Evolutionary conservation across 768 basidiomycete genomes (phyloP), one percentile per base, ranked within the genome.

Genomic region (Termitomyces sp.): DNA sequence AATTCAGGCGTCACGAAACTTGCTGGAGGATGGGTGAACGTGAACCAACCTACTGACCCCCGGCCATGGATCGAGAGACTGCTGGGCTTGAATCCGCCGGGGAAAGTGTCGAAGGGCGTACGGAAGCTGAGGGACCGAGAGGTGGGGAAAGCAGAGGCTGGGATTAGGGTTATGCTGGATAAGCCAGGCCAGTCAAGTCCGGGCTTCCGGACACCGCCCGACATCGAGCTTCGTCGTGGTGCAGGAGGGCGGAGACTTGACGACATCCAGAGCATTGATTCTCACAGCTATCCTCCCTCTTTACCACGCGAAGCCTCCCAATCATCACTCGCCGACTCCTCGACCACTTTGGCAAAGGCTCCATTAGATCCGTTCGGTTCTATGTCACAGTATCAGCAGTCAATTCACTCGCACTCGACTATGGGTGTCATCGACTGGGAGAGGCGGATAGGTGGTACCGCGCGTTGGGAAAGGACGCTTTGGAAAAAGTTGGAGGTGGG

Each of bases 401-500:
- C 82, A 41, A 62, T 83, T 28, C 77, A 74, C 53, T 82, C 83
- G 15, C 79, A 77, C 3, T 72, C 80, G 12, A 81, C 78, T 22
- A 60, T 78, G 7, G 90, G 92, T 12, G 92, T 93, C 30, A 74
- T 97, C n/a, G 88, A 96, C 66, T 93, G 85, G 81, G 76, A 73
- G 45, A 83, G 83, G 46, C 83, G 81, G 37, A 71, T 80, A 2
- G 75, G 75, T 3, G 93, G 93, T 0, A 81, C 85, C 3, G 86
- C 92, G 2, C 77, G 79, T 26, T 98, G 96, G 96, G 94, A 98
- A 66, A 77, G 96, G 53, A 98, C 96, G 14, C 74, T 98, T 1
- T 98, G 96, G 96, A 98, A 98, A 78, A 98, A 98, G 76, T 78
- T 98, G 43, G 94, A 97, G 66, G 94, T 98, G 11, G 96, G 96